A percentile compares a stretch with the other conserved stretches of the same genome.
phyloP scores from a whole-genome alignment of 306 rosid genomes.

The Pyrus pyrifolia region DNA sequence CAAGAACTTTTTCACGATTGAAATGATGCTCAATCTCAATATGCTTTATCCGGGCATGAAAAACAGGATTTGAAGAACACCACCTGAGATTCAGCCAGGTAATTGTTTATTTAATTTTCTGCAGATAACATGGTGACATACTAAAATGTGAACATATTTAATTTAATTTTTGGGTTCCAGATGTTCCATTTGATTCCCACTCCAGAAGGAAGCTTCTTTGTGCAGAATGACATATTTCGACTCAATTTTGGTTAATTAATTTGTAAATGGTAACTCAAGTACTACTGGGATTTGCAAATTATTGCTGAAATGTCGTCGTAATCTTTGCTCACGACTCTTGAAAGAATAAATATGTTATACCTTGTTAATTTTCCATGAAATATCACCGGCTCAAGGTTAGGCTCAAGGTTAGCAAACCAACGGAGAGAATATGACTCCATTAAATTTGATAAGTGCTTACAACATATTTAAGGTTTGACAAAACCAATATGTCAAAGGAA shows the following conservation, averaged over 20 bases:
- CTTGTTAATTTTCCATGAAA: background rate
- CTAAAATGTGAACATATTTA: too few relatives aligned
- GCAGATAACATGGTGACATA: background rate
- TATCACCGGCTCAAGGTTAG: too few relatives aligned
- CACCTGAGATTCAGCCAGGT: constrained; percentile 58
- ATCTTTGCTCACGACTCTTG: background rate
- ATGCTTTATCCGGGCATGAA: too few relatives aligned
- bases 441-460: too few relatives aligned
- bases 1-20: too few relatives aligned
- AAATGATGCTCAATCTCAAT: too few relatives aligned
- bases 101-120: background rate
- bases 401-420: too few relatives aligned
- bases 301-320: background rate
- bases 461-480: too few relatives aligned
- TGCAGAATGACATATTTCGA: constrained; percentile 60
- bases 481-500: background rate
- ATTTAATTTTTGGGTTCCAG: constrained; percentile 22
- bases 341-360: background rate
- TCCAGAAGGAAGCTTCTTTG: constrained; percentile 31
- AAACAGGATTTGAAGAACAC: constrained; percentile 34
- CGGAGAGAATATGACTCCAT: too few relatives aligned
- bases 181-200: constrained; percentile 60
- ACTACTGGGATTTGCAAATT: background rate
- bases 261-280: background rate
- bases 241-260: constrained; percentile 42